Evolutionary conservation across 1,284 basidiomycete genomes (phyloP).

Genomic region (Polyporus tsugae): DNA sequence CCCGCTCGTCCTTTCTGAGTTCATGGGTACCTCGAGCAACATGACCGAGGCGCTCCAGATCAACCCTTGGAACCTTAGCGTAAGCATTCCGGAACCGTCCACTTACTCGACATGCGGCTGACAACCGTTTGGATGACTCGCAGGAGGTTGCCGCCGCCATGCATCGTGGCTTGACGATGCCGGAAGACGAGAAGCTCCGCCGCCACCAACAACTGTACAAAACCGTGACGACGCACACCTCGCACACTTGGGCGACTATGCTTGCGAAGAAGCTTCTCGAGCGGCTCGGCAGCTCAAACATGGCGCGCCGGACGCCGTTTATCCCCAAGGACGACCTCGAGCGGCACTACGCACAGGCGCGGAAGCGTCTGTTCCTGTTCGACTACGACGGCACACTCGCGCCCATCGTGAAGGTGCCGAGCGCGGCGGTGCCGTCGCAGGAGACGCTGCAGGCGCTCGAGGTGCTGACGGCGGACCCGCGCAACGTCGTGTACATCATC

Average conservation of each 20-base stretch:
- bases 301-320: constrained; percentile 88
- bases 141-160: constrained; percentile 96
- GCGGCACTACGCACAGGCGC: constrained; percentile 72
- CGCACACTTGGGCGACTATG: constrained; percentile 94
- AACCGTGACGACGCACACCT: constrained; percentile 93
- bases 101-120: constrained; percentile 18
- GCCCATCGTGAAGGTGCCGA: constrained; percentile 95
- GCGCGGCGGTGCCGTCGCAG: constrained; percentile 85
- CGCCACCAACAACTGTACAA: constrained; percentile 86
- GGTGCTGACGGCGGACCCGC: constrained; percentile 79
- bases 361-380: constrained; percentile 92
- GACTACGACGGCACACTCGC: constrained; percentile 99
- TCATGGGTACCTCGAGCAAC: constrained; percentile 94
- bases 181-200: constrained; percentile 75
- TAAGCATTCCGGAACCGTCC: constrained; percentile 46
- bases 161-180: constrained; percentile 88
- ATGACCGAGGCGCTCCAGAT: constrained; percentile 87
- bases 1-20: constrained; percentile 93
- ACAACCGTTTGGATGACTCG: constrained; percentile 9
- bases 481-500: constrained; percentile 96
- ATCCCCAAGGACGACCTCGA: constrained; percentile 75
- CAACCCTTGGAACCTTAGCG: constrained; percentile 91
- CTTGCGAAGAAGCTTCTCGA: constrained; percentile 90
- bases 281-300: constrained; percentile 83
- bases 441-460: constrained; percentile 81